Conservation (phyloP, 192 early-diverging fungal species). For the Cladochytrium replicatum region DNA sequence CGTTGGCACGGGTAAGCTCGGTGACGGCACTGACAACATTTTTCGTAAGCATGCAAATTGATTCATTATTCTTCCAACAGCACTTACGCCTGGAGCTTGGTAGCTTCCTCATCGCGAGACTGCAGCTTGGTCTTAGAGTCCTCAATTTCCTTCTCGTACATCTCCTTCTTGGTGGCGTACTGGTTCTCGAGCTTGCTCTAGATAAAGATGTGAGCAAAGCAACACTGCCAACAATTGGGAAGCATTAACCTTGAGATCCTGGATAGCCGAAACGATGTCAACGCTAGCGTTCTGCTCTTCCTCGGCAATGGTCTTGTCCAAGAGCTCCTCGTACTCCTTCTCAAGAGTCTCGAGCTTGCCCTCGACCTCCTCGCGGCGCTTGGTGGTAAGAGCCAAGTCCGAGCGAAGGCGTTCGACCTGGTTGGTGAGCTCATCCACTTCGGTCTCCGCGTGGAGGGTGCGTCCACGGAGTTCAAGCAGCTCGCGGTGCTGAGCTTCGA, state of each 20-base stretch:
- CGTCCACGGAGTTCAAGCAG: constrained; percentile 56
- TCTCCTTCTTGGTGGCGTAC: constrained; percentile 68
- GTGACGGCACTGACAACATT: too few relatives aligned
- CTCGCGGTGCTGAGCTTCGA: constrained; percentile 58
- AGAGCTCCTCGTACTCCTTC: constrained; percentile 71
- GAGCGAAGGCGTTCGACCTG: constrained; percentile 25
- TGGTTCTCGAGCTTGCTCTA: constrained; percentile 71
- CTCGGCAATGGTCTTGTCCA: constrained; percentile 68
- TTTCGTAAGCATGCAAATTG: too few relatives aligned
- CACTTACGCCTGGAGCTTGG: constrained; percentile 14
- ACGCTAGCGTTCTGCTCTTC: constrained; percentile 32
- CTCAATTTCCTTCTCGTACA: constrained; percentile 64
- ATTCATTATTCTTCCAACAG: background rate
- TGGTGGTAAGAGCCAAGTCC: constrained; percentile 45
- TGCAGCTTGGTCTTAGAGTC: constrained; percentile 59
- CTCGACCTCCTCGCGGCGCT: constrained; percentile 60
- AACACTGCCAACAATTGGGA: too few relatives aligned
- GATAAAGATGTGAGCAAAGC: constrained; percentile 9
- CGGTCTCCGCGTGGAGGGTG: constrained; percentile 51
- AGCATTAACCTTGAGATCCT: constrained; percentile 69
- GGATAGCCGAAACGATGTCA: constrained; percentile 33
- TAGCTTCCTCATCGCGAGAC: constrained; percentile 40
- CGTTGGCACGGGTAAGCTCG: too few relatives aligned
- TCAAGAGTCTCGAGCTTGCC: constrained; percentile 58
- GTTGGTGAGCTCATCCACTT: constrained; percentile 38